Evolutionary conservation across 2,329 filamentous ascomycete species (phyloP).

Genomic region (Rhexocercosporidium sp.): DNA sequence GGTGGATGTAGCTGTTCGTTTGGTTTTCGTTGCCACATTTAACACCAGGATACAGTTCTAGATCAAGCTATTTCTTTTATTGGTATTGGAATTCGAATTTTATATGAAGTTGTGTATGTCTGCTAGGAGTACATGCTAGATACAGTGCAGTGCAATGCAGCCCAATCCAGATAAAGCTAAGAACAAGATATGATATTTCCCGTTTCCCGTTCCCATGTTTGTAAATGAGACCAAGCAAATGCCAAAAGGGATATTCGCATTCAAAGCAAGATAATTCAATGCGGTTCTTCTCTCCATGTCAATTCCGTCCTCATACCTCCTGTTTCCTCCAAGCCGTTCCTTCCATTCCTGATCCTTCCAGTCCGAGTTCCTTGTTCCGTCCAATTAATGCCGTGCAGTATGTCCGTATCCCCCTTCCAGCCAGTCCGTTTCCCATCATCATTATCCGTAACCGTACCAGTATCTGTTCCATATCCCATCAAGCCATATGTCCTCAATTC

Average conservation of each 20-base stretch:
- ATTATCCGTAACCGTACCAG: constrained; percentile 2
- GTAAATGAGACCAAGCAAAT: background rate
- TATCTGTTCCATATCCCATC: background rate
- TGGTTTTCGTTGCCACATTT: too few species aligned
- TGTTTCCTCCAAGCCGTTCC: background rate
- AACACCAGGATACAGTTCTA: background rate
- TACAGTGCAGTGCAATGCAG: background rate
- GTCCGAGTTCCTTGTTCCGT: background rate
- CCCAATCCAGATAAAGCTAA: background rate
- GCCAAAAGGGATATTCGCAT: constrained; percentile 10
- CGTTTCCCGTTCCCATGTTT: background rate
- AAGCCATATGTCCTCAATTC: background rate
- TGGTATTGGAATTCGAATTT: too few species aligned
- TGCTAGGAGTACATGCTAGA: constrained; percentile 9
- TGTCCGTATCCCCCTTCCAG: background rate
- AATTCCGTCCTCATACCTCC: background rate
- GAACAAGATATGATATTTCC: background rate
- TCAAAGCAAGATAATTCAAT: background rate
- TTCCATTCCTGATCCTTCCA: background rate
- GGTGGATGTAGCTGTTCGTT: too few species aligned
- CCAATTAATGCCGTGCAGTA: background rate
- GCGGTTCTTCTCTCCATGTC: background rate
- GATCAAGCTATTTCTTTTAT: background rate
- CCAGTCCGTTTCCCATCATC: background rate
- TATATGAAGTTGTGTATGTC: background rate